Conservation (phyloP, 257 asterid species). For the Cynanchum wilfordii region DNA sequence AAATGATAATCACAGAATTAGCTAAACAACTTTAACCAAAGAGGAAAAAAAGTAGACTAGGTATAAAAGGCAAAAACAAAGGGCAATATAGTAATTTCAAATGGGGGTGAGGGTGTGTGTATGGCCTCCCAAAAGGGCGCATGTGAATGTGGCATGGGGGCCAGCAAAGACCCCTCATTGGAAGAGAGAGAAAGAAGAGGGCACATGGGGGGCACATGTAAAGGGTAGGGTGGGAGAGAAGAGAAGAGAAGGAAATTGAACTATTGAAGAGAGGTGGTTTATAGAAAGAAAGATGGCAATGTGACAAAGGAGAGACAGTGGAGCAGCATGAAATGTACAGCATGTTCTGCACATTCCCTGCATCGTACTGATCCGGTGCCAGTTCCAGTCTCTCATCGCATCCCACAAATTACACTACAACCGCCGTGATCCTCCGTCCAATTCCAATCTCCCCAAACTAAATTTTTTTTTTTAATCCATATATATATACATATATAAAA, state of each 20-base stretch:
- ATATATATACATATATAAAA: too few relatives aligned
- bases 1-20: conserved; percentile 25
- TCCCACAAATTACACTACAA: too few relatives aligned
- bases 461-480: too few relatives aligned
- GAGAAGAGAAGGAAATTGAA: conserved; percentile 1
- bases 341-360: conserved; percentile 99
- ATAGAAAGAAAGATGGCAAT: conserved; percentile 29
- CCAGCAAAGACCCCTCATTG: conserved; percentile 28
- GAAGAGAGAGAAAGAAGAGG: conserved; percentile 8
- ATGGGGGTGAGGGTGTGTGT: conserved; percentile 10
- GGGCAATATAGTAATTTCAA: conserved; percentile 30
- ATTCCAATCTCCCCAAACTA: too few relatives aligned
- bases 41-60: conserved; percentile 8
- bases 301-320: conserved; percentile 66
- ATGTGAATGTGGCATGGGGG: conserved; percentile 63
- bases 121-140: conserved; percentile 55
- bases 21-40: conserved; percentile 26
- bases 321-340: conserved; percentile 69
- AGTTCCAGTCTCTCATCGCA: not conserved
- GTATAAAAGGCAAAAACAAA: conserved; percentile 4
- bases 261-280: conserved; percentile 5
- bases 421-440: too few relatives aligned
- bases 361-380: conserved; percentile 38
- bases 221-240: conserved; percentile 6
- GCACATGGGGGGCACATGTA: conserved; percentile 74